These are phyloP conservation scores for Phytomonas sp. DNA, from an alignment of 208 protist species.

Conservation along the genomic window DNA sequence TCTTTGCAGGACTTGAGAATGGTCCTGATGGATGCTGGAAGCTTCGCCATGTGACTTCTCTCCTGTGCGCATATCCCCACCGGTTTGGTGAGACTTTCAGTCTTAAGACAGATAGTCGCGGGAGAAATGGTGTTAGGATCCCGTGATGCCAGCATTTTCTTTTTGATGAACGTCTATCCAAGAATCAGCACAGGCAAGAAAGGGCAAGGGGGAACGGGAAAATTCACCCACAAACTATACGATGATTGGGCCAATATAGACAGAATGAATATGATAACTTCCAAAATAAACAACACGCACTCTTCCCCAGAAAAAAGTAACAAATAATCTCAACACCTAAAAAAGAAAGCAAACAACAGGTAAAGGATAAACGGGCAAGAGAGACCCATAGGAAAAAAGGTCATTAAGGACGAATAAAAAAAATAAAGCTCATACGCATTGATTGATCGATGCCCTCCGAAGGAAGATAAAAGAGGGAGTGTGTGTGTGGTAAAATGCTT, in stretches of 20 bases:
- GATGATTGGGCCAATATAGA: background rate
- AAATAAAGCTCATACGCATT: background rate
- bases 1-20: conserved; percentile 34
- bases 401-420: background rate
- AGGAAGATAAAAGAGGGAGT: background rate
- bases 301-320: conserved; percentile 4
- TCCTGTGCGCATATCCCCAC: too few relatives aligned
- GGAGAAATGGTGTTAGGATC: background rate
- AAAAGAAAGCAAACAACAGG: background rate
- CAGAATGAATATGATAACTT: background rate
- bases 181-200: background rate
- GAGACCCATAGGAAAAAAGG: conserved; percentile 5
- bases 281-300: background rate
- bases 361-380: conserved; percentile 1
- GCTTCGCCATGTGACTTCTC: background rate
- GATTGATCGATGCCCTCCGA: background rate
- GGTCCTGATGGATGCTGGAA: conserved; percentile 56
- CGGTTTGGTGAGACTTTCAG: too few relatives aligned
- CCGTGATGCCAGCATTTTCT: background rate
- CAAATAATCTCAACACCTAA: background rate
- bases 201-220: background rate
- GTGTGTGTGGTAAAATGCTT: conserved; percentile 1
- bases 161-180: background rate
- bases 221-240: conserved; percentile 2
- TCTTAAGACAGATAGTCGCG: background rate